A percentile compares a stretch with the other conserved stretches of the same genome.
These are phyloP conservation scores for Exophiala alcalophila DNA, from an alignment of 2,329 filamentous ascomycete species.

Conservation along the genomic window DNA sequence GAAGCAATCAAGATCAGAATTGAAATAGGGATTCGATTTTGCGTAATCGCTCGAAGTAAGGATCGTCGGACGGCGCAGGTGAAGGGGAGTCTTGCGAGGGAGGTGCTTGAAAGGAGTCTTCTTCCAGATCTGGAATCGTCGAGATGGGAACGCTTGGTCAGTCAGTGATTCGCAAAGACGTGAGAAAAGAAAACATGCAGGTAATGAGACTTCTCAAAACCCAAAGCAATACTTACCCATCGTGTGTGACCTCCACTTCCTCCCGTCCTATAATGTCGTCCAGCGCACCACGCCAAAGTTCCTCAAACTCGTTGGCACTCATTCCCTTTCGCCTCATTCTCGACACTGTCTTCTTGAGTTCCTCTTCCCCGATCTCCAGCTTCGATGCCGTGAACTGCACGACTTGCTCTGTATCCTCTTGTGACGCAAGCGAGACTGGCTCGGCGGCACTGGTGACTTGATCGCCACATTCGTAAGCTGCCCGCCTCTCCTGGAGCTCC, in stretches of 20 bases:
- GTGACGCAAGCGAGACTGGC: slow-evolving; percentile 2
- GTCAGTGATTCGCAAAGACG: slow-evolving; percentile 29
- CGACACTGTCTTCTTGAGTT: slow-evolving; percentile 73
- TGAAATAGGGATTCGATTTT: slow-evolving; percentile 51
- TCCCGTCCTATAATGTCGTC: slow-evolving; percentile 55
- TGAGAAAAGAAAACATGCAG: slow-evolving; percentile 24
- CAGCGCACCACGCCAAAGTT: slow-evolving; percentile 60
- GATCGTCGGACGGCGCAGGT: slow-evolving; percentile 54
- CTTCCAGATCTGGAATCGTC: slow-evolving; percentile 47
- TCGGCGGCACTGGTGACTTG: slow-evolving; percentile 42
- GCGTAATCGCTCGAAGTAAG: slow-evolving; percentile 48
- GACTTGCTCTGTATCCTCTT: slow-evolving; percentile 47
- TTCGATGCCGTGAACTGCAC: slow-evolving; percentile 39
- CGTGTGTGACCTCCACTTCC: slow-evolving; percentile 55
- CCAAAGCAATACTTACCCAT: slow-evolving; percentile 54
- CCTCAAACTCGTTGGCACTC: slow-evolving; percentile 84
- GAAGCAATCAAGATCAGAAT: slow-evolving; percentile 46
- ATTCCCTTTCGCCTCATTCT: slow-evolving; percentile 78
- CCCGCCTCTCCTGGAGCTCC: slow-evolving; percentile 77
- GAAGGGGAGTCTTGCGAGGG: slow-evolving; percentile 89
- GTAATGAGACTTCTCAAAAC: slow-evolving; percentile 29
- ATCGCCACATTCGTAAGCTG: slow-evolving; percentile 87
- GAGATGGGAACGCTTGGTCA: slow-evolving; percentile 26
- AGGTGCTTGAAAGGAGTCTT: slow-evolving; percentile 74
- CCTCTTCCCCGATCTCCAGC: slow-evolving; percentile 62